phyloP scores from a whole-genome alignment of 352 stramenopile species.

The Globisporangium radiosum region DNA sequence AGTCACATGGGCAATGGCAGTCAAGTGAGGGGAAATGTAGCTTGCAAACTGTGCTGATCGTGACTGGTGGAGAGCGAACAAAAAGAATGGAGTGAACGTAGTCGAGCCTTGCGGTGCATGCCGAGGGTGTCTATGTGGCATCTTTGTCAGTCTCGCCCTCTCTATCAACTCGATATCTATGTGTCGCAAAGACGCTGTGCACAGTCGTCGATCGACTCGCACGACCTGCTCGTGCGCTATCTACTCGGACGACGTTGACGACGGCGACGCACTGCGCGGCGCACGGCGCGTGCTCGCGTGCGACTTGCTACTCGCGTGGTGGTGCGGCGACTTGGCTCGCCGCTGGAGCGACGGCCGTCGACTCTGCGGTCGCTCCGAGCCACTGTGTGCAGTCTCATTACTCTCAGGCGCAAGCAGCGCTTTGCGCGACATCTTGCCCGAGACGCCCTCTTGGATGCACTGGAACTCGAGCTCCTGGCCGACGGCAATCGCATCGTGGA shows the following conservation, averaged over 20 bases:
- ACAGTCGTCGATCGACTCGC: not conserved
- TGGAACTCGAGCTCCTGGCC: constrained; percentile 76
- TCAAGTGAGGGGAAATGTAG: no score
- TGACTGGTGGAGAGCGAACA: no score
- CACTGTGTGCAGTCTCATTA: not conserved
- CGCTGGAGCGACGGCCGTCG: constrained; percentile 26
- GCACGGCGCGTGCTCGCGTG: constrained; percentile 5
- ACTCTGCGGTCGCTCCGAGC: constrained; percentile 9
- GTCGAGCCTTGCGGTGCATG: no score
- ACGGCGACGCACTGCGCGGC: constrained; percentile 5
- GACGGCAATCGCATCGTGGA: constrained; percentile 47
- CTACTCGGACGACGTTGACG: constrained; percentile 2
- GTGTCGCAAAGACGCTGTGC: no score
- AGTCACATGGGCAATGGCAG: no score
- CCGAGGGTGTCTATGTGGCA: no score
- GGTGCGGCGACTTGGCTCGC: constrained; percentile 9
- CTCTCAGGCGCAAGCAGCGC: constrained; percentile 21
- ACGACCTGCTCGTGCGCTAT: no score
- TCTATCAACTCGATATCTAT: no score
- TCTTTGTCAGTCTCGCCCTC: no score
- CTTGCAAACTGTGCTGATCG: no score
- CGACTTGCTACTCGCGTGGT: constrained; percentile 9
- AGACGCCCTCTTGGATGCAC: constrained; percentile 70
- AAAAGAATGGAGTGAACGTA: no score
- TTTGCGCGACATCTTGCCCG: constrained; percentile 82